phyloP scores from a whole-genome alignment of 2,329 filamentous ascomycete genomes.

The Aspergillus fijiensis region DNA sequence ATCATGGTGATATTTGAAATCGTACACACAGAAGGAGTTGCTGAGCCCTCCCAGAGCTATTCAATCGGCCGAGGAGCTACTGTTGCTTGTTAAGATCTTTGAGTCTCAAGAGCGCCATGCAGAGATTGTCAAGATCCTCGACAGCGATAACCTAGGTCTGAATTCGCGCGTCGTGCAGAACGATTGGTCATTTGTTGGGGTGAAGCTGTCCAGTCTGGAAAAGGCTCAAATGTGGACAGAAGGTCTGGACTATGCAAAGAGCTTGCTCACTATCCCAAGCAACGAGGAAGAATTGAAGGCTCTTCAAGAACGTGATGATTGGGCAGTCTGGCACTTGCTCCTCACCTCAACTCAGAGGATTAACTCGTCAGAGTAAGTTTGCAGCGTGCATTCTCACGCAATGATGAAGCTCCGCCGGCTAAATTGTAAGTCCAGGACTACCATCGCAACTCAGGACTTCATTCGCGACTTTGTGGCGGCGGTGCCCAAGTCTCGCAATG shows the following conservation, averaged over 20 bases:
- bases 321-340: constrained; percentile 48
- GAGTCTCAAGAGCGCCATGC: constrained; percentile 40
- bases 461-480: constrained; percentile 36
- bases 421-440: constrained; percentile 26
- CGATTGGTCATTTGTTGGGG: constrained; percentile 43
- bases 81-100: constrained; percentile 46
- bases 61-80: constrained; percentile 48
- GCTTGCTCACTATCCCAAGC: constrained; percentile 37
- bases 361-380: constrained; percentile 35
- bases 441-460: constrained; percentile 32
- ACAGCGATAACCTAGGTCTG: constrained; percentile 43
- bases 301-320: constrained; percentile 45
- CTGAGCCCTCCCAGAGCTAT: constrained; percentile 45
- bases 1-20: constrained; percentile 21
- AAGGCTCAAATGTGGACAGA: constrained; percentile 41
- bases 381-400: background rate
- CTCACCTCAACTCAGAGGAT: constrained; percentile 35
- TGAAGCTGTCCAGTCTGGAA: constrained; percentile 41
- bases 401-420: constrained; percentile 3
- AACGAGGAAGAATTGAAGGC: constrained; percentile 29
- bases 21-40: constrained; percentile 38
- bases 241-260: constrained; percentile 36
- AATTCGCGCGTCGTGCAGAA: constrained; percentile 44
- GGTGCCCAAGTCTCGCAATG: constrained; percentile 44
- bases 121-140: constrained; percentile 45